Base-by-base conservation (phyloP, 208 protist genomes). In the Trypanosoma caninum region DNA sequence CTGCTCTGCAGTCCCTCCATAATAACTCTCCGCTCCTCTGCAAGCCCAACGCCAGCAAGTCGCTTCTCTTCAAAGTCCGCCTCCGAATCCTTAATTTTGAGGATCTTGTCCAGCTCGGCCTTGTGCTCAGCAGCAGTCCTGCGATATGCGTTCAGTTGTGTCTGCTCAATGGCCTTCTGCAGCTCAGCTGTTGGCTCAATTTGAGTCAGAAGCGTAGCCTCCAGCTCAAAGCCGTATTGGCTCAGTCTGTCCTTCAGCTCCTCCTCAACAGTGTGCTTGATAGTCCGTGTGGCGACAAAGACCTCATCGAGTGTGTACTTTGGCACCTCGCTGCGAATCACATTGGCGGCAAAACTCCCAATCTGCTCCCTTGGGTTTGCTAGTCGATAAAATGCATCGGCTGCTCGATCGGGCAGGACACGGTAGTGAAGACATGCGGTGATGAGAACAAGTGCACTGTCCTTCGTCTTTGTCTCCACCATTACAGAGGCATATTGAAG, bases 271-370 rank as follows among this genome's bases (percentile, higher is more conserved):
- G 74, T 51, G 22, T 78, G 72, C 28, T 81, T 76, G 66, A 94
- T 91, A 14, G 87, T 72, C 37, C 87, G 73, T 9, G 73, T 77
- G 58, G 75, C 69, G 33, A 85, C 53, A 51, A 94, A 94, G 3
- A 91, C 35, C 52, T 91, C 78, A 44, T 94, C 83, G 18, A 94
- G 61, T 9, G 79, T 80, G 73, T 89, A 88, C 66, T 87, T 87
- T 28, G 84, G 84, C 28, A 94, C 80, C 70, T 88, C 69, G 18
- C 80, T 72, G 16, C 84, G 76, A 2, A 94, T 68, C 11, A 88
- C 77, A 67, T 80, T 84, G 23, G 72, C 47, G 37, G 82, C 80
- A 55, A 89, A 89, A 66, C 78, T 88, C 40, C 64, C 74, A 59
- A 93, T 86, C 69, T 90, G 80, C 56, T 80, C 71, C 1, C 35